phyloP scores from a whole-genome alignment of 2,329 filamentous ascomycete species.

The Paecilomyces formosus region DNA sequence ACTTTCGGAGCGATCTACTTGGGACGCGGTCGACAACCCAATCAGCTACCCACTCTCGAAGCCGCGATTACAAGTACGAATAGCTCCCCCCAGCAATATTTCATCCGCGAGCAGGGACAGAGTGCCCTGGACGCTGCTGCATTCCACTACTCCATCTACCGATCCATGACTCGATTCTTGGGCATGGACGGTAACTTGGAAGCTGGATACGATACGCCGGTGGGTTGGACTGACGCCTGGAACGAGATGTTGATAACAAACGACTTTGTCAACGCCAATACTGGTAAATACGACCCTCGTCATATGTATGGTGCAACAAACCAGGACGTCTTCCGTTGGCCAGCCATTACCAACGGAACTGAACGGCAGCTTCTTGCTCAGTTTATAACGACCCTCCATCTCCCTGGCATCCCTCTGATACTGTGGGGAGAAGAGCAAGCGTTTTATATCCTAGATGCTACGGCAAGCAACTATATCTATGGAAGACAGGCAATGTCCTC shows the following conservation, averaged over 20 bases:
- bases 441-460: conserved; percentile 57
- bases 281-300: conserved; percentile 54
- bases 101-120: conserved; percentile 46
- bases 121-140: conserved; percentile 53
- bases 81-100: conserved; percentile 35
- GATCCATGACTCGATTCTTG: conserved; percentile 54
- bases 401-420: conserved; percentile 55
- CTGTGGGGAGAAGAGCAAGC: conserved; percentile 61
- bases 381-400: conserved; percentile 52
- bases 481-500: conserved; percentile 57
- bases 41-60: conserved; percentile 40
- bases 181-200: conserved; percentile 52
- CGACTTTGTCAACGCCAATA: conserved; percentile 54
- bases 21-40: conserved; percentile 53
- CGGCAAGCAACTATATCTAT: conserved; percentile 58
- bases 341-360: conserved; percentile 49
- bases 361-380: conserved; percentile 51
- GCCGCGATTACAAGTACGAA: conserved; percentile 44
- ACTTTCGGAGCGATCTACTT: conserved; percentile 54
- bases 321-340: conserved; percentile 61
- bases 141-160: conserved; percentile 59
- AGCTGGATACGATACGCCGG: conserved; percentile 46
- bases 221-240: conserved; percentile 51
- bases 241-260: conserved; percentile 51
- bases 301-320: conserved; percentile 60